Percentiles rank a stretch among this genome's conserved stretches.
These are phyloP conservation scores for Petunia secreta DNA, from an alignment of 257 asterid genomes.

Conservation along the genomic window DNA sequence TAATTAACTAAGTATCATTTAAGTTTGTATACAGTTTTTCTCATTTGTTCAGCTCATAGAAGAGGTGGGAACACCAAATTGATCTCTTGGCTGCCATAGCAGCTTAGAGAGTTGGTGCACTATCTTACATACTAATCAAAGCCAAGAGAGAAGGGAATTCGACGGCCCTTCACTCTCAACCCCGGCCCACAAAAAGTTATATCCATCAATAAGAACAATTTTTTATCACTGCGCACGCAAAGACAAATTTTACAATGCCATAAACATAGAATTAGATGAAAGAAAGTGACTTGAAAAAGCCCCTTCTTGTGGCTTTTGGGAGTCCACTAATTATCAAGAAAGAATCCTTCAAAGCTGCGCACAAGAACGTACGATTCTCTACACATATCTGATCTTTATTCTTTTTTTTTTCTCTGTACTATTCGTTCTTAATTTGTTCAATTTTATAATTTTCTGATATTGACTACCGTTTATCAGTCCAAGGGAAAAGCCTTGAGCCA, in stretches of 20 bases:
- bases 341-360: constrained; percentile 43
- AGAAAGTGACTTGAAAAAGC: constrained; percentile 40
- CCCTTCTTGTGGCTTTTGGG: background rate
- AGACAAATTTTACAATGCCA: constrained; percentile 36
- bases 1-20: too few relatives aligned
- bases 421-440: constrained; percentile 10
- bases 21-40: constrained; percentile 1
- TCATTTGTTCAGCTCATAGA: constrained; percentile 1
- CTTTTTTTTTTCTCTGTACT: constrained; percentile 35
- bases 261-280: constrained; percentile 3
- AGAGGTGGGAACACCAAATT: constrained; percentile 11
- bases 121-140: constrained; percentile 34
- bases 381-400: background rate
- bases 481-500: background rate
- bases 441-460: background rate
- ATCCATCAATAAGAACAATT: constrained; percentile 36
- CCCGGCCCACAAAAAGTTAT: constrained; percentile 19
- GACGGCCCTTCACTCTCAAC: constrained; percentile 28
- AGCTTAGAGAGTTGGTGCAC: constrained; percentile 3
- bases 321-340: constrained; percentile 34
- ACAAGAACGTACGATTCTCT: constrained; percentile 9
- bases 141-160: constrained; percentile 33
- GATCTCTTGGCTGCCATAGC: background rate
- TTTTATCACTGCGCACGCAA: constrained; percentile 32
- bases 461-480: constrained; percentile 19